Evolutionary conservation across 2,329 filamentous ascomycete genomes (phyloP).

Genomic region (Madurella mycetomatis): DNA sequence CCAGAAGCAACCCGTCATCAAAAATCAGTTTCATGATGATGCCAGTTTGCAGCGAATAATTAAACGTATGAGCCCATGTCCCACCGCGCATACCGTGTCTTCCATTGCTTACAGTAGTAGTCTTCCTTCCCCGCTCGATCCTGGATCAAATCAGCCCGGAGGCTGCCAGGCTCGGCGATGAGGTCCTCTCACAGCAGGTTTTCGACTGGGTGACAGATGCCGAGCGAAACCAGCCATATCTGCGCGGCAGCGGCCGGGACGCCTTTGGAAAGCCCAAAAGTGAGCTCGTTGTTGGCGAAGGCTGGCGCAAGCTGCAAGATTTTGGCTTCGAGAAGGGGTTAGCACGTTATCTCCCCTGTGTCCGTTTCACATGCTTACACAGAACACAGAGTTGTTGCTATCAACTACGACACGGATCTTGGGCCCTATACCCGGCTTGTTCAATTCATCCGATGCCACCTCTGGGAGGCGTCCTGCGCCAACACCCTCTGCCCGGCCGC

Average conservation of each 20-base stretch:
- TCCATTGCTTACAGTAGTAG: constrained; percentile 29
- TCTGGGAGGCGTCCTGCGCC: constrained; percentile 57
- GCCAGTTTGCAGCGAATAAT: constrained; percentile 48
- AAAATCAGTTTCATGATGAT: constrained; percentile 56
- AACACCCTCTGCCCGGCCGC: constrained; percentile 61
- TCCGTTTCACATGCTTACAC: neutral
- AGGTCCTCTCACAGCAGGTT: constrained; percentile 51
- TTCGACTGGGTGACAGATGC: constrained; percentile 58
- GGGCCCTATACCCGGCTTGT: constrained; percentile 51
- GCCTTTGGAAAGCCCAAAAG: constrained; percentile 58
- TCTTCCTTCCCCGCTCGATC: constrained; percentile 45
- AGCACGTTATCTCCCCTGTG: constrained; percentile 2
- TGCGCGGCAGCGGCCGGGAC: constrained; percentile 53
- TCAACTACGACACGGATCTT: constrained; percentile 53
- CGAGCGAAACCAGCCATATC: constrained; percentile 59
- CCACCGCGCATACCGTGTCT: neutral
- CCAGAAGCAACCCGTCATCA: constrained; percentile 47
- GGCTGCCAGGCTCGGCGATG: constrained; percentile 44
- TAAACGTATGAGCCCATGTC: constrained; percentile 37
- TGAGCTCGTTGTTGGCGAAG: constrained; percentile 59
- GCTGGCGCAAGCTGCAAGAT: constrained; percentile 60
- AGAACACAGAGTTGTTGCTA: constrained; percentile 46
- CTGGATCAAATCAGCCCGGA: constrained; percentile 39
- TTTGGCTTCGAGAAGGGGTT: constrained; percentile 54
- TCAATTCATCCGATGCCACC: constrained; percentile 55